Percentiles rank a stretch among this genome's conserved stretches.
Evolutionary conservation across 148 eudicot genomes (phyloP).

Genomic region (Rhododendron ovatum): DNA sequence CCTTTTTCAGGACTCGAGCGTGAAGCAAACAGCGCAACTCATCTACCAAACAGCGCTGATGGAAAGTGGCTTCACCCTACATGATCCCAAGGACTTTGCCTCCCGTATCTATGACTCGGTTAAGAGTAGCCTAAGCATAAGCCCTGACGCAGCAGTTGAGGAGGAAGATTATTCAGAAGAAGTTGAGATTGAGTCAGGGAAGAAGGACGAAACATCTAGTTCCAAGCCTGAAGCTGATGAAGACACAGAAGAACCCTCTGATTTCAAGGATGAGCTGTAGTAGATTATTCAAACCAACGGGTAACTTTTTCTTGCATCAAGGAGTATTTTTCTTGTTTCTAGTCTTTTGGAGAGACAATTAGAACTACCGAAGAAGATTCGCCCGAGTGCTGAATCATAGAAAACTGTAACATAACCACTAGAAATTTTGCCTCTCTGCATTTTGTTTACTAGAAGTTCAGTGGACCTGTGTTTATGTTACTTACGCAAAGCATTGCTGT

Average conservation of each 20-base stretch:
- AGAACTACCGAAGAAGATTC: neutral
- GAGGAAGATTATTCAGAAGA: slow-evolving; percentile 86
- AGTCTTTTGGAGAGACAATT: neutral
- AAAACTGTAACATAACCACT: neutral
- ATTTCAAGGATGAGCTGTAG: slow-evolving; percentile 77
- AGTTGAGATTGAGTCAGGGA: slow-evolving; percentile 48
- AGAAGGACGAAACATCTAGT: slow-evolving; percentile 35
- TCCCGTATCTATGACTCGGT: slow-evolving; percentile 72
- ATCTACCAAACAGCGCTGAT: slow-evolving; percentile 95
- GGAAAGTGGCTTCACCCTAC: slow-evolving; percentile 80
- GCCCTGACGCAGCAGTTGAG: slow-evolving; percentile 72
- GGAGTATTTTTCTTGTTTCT: neutral
- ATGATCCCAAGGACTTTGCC: slow-evolving; percentile 86
- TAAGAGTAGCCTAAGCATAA: slow-evolving; percentile 62
- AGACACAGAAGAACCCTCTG: slow-evolving; percentile 17
- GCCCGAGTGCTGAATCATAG: neutral
- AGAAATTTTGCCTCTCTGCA: neutral
- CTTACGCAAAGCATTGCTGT: neutral
- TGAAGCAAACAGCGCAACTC: slow-evolving; percentile 82
- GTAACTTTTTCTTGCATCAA: neutral
- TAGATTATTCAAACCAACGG: neutral
- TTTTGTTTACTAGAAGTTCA: neutral
- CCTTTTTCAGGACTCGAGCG: slow-evolving; percentile 54
- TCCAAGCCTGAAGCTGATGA: slow-evolving; percentile 32
- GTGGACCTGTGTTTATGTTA: neutral